Base-by-base conservation (phyloP, 805 yeast species). In the Pichia paraexigua region DNA sequence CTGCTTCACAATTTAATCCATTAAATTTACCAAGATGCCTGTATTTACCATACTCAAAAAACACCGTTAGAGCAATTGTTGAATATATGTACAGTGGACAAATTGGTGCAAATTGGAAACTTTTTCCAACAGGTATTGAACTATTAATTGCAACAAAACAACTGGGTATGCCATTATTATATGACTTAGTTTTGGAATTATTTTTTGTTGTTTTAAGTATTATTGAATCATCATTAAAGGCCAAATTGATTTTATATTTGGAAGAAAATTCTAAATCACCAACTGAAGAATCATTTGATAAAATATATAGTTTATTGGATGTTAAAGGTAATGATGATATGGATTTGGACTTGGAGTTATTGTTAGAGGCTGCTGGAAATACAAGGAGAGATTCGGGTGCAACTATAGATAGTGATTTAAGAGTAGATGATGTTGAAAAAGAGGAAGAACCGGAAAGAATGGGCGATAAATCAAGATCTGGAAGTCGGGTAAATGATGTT, bases 61-160 rank as follows among this genome's bases (percentile, higher is more conserved):
- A 69, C 1, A 77, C 88, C 0, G 78, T 85, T 17, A 74, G 74
- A 51, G 89, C 89, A 2, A 77, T 85, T 56, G 71, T 83, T 27
- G 94, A 86, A 61, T 87, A 80, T 63, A 71, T 87, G 50, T 85
- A 83, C 60, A 86, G 91, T 6, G 95, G 94, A 1, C 90, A 85
- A 64, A 78, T 87, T 22, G 88, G 88, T 25, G 79, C 83, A 49
- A 82, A 78, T 58, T 85, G 92, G 92, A 66, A 74, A n/a, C 66
- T 86, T 41, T 71, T 78, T 1, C 92, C 94, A 0, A 81, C 86
- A 0, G 77, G 85, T 0, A 71, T 85, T 41, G 89, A 85, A 56
- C 73, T 82, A 45, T 69, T 85, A 56, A 63, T 81, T 35, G 72
- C 83, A 60, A 75, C 91, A 2, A 82, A 83, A 58, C 73, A 79